phyloP scores from a whole-genome alignment of 192 early-diverging fungal species.

The Globomyces pollinis-pini region DNA sequence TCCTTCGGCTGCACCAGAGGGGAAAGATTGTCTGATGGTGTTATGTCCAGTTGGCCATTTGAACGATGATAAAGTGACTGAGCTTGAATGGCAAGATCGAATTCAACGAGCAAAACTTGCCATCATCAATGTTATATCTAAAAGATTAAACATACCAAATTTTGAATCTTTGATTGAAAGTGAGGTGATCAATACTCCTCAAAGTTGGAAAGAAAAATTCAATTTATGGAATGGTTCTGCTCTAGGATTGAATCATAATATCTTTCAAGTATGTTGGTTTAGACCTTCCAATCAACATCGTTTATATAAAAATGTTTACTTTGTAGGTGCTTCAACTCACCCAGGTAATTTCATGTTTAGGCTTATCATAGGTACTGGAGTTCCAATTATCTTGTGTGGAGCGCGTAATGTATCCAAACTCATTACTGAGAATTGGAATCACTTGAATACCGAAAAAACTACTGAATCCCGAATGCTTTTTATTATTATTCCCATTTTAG shows the following conservation, averaged over 20 bases:
- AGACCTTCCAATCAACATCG: conserved; percentile 42
- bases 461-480: too few relatives aligned
- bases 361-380: conserved; percentile 58
- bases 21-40: conserved; percentile 38
- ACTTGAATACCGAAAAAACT: too few relatives aligned
- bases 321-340: conserved; percentile 53
- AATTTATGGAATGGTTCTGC: conserved; percentile 47
- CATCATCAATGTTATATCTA: background rate
- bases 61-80: conserved; percentile 4
- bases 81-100: background rate
- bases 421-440: too few relatives aligned
- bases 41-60: conserved; percentile 47
- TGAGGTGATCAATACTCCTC: conserved; percentile 43
- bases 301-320: conserved; percentile 45
- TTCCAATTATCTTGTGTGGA: conserved; percentile 49
- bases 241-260: conserved; percentile 43
- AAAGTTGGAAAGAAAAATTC: conserved; percentile 46
- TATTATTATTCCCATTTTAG: too few relatives aligned
- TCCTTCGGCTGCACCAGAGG: conserved; percentile 33
- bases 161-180: conserved; percentile 33
- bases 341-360: too few relatives aligned
- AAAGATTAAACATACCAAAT: conserved; percentile 21
- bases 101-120: conserved; percentile 29
- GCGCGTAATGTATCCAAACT: conserved; percentile 41
- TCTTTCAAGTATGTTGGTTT: conserved; percentile 48